Evolutionary conservation across 140 eudicot genomes (phyloP).

Genomic region (Oenanthe javanica): DNA sequence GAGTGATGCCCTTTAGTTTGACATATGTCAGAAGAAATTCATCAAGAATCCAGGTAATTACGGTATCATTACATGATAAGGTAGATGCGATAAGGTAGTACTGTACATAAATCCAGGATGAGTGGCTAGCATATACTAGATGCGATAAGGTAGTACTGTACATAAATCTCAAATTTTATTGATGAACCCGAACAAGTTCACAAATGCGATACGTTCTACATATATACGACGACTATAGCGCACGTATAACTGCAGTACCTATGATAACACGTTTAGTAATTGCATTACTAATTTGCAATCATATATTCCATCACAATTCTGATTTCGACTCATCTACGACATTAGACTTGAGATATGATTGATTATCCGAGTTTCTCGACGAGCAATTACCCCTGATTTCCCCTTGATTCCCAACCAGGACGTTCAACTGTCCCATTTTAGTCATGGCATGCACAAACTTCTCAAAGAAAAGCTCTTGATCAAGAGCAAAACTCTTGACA

Average conservation of each 20-base stretch:
- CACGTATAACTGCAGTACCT: neutral
- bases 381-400: slow-evolving; percentile 4
- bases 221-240: neutral
- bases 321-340: neutral
- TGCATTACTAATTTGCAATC: neutral
- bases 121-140: neutral
- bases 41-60: too few species aligned
- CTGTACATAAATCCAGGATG: too few species aligned
- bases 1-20: too few species aligned
- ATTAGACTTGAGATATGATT: neutral
- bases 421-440: slow-evolving; percentile 8
- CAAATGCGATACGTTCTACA: neutral
- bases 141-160: neutral
- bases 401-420: neutral
- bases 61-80: too few species aligned
- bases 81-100: too few species aligned
- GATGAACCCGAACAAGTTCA: neutral
- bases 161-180: neutral
- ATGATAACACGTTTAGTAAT: neutral
- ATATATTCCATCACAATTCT: neutral
- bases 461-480: neutral
- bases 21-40: too few species aligned
- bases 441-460: slow-evolving; percentile 13
- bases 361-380: neutral
- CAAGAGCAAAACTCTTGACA: slow-evolving; percentile 18